Percentiles rank a stretch among this genome's conserved stretches.
Evolutionary conservation across 140 eudicot species (phyloP).

Genomic region (Artemisia princeps): DNA sequence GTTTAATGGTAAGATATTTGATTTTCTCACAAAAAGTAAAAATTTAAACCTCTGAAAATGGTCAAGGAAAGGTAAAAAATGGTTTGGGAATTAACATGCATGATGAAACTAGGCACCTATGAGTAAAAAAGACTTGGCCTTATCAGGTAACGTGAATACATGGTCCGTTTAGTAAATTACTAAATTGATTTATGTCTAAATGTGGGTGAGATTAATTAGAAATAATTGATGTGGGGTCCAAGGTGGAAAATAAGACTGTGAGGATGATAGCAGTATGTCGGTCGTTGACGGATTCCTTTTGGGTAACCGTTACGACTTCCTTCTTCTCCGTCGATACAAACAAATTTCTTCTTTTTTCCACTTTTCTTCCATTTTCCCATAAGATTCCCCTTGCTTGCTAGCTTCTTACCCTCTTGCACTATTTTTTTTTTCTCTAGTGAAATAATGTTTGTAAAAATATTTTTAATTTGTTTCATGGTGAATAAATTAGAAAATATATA

Average conservation of each 20-base stretch:
- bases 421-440: not conserved
- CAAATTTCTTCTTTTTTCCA: conserved; percentile 39
- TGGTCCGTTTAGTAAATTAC: not conserved
- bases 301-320: conserved; percentile 26
- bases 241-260: conserved; percentile 18
- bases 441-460: too few relatives aligned
- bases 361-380: conserved; percentile 24
- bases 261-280: conserved; percentile 28
- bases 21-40: too few relatives aligned
- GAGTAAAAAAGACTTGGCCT: too few relatives aligned
- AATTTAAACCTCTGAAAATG: too few relatives aligned
- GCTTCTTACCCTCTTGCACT: not conserved
- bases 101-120: too few relatives aligned
- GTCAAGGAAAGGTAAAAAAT: too few relatives aligned
- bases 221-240: conserved; percentile 22
- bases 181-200: not conserved
- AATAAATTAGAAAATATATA: not conserved
- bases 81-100: too few relatives aligned
- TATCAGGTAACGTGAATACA: too few relatives aligned
- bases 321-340: conserved; percentile 32
- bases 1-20: too few relatives aligned
- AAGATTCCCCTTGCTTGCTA: conserved; percentile 23
- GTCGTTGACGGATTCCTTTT: conserved; percentile 43
- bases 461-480: not conserved
- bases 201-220: not conserved